phyloP scores from a whole-genome alignment of 176 grass and related monocot genomes.

The Microstegium vimineum region DNA sequence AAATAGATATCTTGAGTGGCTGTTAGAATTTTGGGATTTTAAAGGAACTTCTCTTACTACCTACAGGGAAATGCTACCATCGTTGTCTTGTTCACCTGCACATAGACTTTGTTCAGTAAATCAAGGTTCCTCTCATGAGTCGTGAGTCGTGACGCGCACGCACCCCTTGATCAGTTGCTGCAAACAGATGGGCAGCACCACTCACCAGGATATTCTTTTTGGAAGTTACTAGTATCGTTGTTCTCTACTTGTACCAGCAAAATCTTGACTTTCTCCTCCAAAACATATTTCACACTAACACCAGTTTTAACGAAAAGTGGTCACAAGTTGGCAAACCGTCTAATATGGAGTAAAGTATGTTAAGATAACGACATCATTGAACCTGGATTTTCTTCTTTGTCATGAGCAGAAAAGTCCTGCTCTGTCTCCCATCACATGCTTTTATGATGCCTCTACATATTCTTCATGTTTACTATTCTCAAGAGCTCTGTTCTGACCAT shows the following conservation, averaged over 20 bases:
- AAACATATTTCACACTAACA: neutral
- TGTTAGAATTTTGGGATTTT: neutral
- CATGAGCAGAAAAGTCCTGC: neutral
- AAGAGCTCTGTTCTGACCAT: neutral
- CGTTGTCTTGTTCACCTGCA: neutral
- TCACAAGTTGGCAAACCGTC: neutral
- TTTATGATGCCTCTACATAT: neutral
- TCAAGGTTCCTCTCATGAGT: neutral
- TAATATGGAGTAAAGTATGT: neutral
- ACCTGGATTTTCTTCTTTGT: constrained; percentile 11
- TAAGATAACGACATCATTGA: neutral
- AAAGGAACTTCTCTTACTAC: neutral
- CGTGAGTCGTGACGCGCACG: neutral
- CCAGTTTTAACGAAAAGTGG: neutral
- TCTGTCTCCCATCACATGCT: neutral
- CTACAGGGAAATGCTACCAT: neutral
- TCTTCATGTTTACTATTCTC: constrained; percentile 16
- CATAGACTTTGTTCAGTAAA: neutral
- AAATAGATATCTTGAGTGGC: neutral
- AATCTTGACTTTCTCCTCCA: neutral
- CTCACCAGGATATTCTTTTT: neutral
- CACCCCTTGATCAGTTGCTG: neutral
- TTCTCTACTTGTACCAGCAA: neutral
- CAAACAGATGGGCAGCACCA: neutral
- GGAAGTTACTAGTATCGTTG: neutral